Percentiles rank a stretch among this genome's conserved stretches.
phyloP scores from a whole-genome alignment of 345 rosid species.

The Salix koriyanagi region DNA sequence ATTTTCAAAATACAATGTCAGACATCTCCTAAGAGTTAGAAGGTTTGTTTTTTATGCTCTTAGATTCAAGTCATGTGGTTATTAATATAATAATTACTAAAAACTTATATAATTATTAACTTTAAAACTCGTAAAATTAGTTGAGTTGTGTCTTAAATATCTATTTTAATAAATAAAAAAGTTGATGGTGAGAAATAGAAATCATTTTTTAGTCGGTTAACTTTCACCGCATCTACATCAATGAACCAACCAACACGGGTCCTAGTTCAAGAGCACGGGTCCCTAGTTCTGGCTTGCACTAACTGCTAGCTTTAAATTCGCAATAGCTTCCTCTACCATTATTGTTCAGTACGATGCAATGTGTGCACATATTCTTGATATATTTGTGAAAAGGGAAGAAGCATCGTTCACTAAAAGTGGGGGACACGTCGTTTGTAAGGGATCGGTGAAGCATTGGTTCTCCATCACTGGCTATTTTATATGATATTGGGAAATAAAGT shows the following conservation, averaged over 20 bases:
- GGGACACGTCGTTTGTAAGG: background rate
- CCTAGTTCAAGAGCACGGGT: too few relatives aligned
- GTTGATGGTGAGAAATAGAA: too few relatives aligned
- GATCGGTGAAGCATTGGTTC: background rate
- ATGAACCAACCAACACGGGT: background rate
- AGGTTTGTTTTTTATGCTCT: too few relatives aligned
- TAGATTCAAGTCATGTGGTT: too few relatives aligned
- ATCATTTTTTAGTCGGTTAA: background rate
- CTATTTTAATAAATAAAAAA: too few relatives aligned
- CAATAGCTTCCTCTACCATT: background rate
- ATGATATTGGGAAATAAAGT: background rate
- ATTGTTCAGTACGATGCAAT: background rate
- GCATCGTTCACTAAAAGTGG: background rate
- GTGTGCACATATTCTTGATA: too few relatives aligned
- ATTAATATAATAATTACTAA: too few relatives aligned
- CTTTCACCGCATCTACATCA: background rate
- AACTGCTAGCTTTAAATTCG: background rate
- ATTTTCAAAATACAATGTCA: too few relatives aligned
- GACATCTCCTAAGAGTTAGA: fast-evolving
- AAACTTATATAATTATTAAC: fast-evolving
- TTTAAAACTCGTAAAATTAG: fast-evolving
- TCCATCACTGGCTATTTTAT: background rate
- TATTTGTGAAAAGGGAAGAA: too few relatives aligned
- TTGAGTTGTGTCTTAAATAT: fast-evolving
- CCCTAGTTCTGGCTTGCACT: too few relatives aligned